phyloP scores from a whole-genome alignment of 352 stramenopile genomes.

The Globisporangium okanoganense region DNA sequence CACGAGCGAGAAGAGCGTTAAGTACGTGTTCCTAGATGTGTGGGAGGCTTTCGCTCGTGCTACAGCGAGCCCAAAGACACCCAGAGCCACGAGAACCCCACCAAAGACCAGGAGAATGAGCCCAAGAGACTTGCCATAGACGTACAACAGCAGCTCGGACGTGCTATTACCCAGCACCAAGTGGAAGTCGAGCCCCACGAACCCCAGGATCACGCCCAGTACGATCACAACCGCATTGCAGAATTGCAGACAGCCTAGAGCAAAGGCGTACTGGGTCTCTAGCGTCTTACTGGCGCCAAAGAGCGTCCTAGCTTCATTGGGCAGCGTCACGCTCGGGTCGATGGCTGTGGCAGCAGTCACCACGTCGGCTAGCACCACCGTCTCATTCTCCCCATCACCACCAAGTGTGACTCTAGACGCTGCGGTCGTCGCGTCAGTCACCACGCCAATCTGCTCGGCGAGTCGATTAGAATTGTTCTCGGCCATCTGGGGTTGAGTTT shows the following conservation, averaged over 20 bases:
- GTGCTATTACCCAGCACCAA: conserved; percentile 52
- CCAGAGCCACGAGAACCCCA: conserved; percentile 19
- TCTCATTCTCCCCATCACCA: neutral
- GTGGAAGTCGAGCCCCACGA: conserved; percentile 47
- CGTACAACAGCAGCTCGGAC: conserved; percentile 40
- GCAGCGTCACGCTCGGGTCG: conserved; percentile 22
- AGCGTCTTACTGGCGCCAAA: conserved; percentile 34
- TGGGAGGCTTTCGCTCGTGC: conserved; percentile 26
- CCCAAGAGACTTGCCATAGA: conserved; percentile 40
- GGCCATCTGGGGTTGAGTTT: neutral
- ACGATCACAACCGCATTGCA: conserved; percentile 31
- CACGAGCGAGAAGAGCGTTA: conserved; percentile 21
- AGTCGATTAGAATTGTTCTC: neutral
- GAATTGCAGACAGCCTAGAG: conserved; percentile 28
- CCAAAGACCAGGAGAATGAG: conserved; percentile 26
- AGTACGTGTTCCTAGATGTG: conserved; percentile 26
- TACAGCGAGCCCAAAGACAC: conserved; percentile 23
- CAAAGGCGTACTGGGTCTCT: conserved; percentile 29
- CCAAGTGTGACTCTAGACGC: neutral
- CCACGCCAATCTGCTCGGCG: conserved; percentile 3
- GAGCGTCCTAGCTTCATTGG: conserved; percentile 39
- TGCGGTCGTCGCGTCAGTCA: neutral
- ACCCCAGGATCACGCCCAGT: conserved; percentile 38
- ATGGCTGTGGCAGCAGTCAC: neutral
- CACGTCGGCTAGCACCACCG: conserved; percentile 3